These are phyloP conservation scores for Panus rudis DNA, from an alignment of 768 basidiomycete genomes.

Conservation along the genomic window DNA sequence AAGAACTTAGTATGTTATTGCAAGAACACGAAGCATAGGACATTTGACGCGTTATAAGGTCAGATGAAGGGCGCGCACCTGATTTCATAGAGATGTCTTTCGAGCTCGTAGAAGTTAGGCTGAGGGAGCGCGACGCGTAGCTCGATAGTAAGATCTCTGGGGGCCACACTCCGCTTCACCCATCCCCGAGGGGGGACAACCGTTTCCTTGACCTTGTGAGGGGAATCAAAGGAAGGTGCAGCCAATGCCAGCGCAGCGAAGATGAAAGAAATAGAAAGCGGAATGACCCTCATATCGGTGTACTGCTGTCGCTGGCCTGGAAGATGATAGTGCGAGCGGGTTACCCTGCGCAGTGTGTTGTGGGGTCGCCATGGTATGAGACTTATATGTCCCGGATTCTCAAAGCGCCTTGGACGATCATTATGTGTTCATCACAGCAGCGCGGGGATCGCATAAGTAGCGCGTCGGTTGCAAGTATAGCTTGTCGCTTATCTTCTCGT, in stretches of 20 bases:
- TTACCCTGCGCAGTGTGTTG: no score
- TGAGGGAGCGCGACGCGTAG: slow-evolving; percentile 54
- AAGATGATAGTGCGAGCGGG: no score
- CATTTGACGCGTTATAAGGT: background rate
- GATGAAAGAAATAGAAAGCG: background rate
- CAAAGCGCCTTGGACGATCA: no score
- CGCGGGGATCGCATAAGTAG: no score
- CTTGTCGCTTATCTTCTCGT: no score
- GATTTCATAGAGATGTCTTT: slow-evolving; percentile 43
- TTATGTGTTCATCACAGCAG: no score
- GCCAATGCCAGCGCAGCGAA: background rate
- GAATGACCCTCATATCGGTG: no score
- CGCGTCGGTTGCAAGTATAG: no score
- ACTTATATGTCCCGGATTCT: no score
- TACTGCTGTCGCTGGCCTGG: no score
- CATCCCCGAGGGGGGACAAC: slow-evolving; percentile 44
- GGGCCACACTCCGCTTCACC: slow-evolving; percentile 37
- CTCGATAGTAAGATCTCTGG: slow-evolving; percentile 39
- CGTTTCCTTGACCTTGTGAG: slow-evolving; percentile 41
- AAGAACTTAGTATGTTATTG: no score
- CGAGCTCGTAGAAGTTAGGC: slow-evolving; percentile 41
- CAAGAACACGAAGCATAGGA: background rate
- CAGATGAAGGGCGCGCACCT: slow-evolving; percentile 21
- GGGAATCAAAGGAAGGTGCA: slow-evolving; percentile 1
- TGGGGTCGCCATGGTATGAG: no score